Percentiles rank a stretch among this genome's conserved stretches.
Conservation (phyloP, 257 asterid species). For the Mitragyna speciosa region DNA sequence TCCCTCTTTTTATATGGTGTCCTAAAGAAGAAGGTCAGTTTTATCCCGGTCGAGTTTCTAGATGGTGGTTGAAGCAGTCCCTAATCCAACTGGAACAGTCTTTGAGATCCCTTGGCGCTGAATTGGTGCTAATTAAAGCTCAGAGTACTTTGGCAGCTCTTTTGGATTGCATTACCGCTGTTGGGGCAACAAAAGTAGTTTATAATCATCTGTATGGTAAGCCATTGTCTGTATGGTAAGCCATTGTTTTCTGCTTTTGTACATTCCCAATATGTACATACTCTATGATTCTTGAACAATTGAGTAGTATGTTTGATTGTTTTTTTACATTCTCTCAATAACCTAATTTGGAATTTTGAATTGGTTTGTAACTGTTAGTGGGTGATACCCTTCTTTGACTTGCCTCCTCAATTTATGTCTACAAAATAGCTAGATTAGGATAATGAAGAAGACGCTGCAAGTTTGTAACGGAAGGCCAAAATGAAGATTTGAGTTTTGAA, state of each 20-base stretch:
- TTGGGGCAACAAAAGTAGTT: constrained; percentile 76
- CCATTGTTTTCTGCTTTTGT: not conserved
- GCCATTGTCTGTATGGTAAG: constrained; percentile 65
- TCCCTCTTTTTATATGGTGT: constrained; percentile 89
- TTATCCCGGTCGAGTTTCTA: constrained; percentile 84
- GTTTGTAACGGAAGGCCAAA: not conserved
- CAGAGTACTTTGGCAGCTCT: constrained; percentile 69
- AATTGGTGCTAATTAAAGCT: constrained; percentile 62
- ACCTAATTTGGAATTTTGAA: not conserved
- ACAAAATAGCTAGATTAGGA: not conserved
- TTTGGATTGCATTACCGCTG: constrained; percentile 53
- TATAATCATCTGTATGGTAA: constrained; percentile 86
- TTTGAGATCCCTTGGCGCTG: constrained; percentile 79
- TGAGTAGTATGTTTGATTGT: not conserved
- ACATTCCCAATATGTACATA: not conserved
- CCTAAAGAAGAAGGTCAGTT: constrained; percentile 82
- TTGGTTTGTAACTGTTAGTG: not conserved
- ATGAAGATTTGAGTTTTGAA: not conserved
- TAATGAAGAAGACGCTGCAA: not conserved
- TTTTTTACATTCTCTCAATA: not conserved
- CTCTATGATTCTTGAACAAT: not conserved
- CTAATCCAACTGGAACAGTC: constrained; percentile 70
- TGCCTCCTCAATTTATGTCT: not conserved
- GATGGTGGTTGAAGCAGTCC: constrained; percentile 98
- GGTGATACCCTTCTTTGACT: not conserved